A percentile compares a stretch with the other conserved stretches of the same genome.
These are phyloP conservation scores for Plasmodium gaboni DNA, from an alignment of 169 alveolate genomes.

Conservation along the genomic window DNA sequence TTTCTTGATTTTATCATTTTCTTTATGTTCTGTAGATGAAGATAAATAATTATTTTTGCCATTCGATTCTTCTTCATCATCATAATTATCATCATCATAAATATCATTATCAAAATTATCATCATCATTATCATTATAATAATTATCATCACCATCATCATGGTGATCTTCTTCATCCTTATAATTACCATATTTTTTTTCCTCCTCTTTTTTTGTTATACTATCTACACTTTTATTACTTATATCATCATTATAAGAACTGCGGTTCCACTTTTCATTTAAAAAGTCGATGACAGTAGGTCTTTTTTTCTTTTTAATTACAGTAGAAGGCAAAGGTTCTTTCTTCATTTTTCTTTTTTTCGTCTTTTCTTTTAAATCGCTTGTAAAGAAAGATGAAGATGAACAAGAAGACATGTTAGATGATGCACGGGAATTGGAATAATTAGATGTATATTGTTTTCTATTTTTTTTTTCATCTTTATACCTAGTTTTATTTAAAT, in stretches of 20 bases:
- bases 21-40: not conserved
- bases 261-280: slow-evolving; percentile 59
- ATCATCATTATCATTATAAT: not conserved
- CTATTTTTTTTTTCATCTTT: slow-evolving; percentile 3
- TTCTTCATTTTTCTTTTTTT: slow-evolving; percentile 21
- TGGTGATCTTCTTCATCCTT: too few relatives aligned
- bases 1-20: slow-evolving; percentile 1
- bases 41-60: not conserved
- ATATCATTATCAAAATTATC: not conserved
- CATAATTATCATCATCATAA: not conserved
- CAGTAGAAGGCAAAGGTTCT: slow-evolving; percentile 6
- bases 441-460: not conserved
- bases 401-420: slow-evolving; percentile 9
- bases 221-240: not conserved
- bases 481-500: not conserved
- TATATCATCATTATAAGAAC: slow-evolving; percentile 27
- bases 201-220: not conserved
- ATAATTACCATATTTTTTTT: not conserved
- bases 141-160: not conserved
- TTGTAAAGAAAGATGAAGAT: slow-evolving; percentile 31
- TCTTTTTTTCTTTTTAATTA: slow-evolving; percentile 16
- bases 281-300: slow-evolving; percentile 70
- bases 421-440: not conserved
- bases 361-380: not conserved
- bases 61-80: slow-evolving; percentile 5